phyloP scores from a whole-genome alignment of 73 alveolate genomes.

The Paramecium sexaurelia region DNA sequence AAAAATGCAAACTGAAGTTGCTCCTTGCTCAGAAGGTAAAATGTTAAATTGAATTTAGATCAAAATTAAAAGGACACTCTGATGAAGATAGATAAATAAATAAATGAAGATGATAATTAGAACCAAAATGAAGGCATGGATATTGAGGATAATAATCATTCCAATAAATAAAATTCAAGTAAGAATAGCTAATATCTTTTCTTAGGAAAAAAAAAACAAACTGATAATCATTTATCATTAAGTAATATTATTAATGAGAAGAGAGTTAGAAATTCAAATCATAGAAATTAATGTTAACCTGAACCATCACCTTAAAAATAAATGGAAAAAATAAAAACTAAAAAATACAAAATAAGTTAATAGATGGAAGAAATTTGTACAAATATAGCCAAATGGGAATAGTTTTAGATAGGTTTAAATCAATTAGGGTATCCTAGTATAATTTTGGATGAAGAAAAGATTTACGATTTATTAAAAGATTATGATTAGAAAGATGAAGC shows the following conservation, averaged over 20 bases:
- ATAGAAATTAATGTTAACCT: background rate
- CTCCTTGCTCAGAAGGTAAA: background rate
- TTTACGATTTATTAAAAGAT: background rate
- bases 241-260: background rate
- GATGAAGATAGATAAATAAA: background rate
- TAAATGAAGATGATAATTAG: background rate
- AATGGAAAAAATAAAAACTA: background rate
- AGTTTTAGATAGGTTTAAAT: background rate
- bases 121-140: background rate
- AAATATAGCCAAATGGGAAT: background rate
- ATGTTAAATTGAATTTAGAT: background rate
- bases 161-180: background rate
- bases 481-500: background rate
- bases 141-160: slow-evolving; percentile 19
- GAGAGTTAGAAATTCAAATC: background rate
- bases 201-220: background rate
- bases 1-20: slow-evolving; percentile 1
- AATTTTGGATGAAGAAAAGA: background rate
- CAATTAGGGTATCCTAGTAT: background rate
- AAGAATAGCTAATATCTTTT: background rate
- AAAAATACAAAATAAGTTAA: background rate
- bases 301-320: slow-evolving; percentile 14
- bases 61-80: background rate
- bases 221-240: background rate
- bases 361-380: background rate